These are phyloP conservation scores for Sugiyamaella lignohabitans DNA, from an alignment of 805 yeast genomes.

Conservation along the genomic window DNA sequence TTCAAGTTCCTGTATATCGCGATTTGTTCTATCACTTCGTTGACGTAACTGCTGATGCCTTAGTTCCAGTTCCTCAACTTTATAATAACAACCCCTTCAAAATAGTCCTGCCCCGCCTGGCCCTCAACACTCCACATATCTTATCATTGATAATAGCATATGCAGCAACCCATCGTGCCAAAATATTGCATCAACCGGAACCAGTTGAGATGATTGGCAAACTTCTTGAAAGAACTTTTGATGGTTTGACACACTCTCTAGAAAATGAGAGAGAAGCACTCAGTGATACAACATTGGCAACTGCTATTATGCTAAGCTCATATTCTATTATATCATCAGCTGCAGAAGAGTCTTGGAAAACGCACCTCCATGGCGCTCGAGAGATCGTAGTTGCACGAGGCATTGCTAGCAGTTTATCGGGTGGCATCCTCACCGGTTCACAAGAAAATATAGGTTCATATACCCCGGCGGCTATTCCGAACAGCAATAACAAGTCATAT, in stretches of 20 bases:
- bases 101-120: slow-evolving; percentile 59
- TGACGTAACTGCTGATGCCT: slow-evolving; percentile 50
- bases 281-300: slow-evolving; percentile 61
- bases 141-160: slow-evolving; percentile 51
- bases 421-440: slow-evolving; percentile 12
- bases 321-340: slow-evolving; percentile 43
- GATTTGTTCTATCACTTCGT: slow-evolving; percentile 59
- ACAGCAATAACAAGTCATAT: background rate
- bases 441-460: background rate
- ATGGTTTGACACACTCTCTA: slow-evolving; percentile 47
- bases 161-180: slow-evolving; percentile 38
- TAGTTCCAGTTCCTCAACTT: slow-evolving; percentile 59
- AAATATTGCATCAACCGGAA: slow-evolving; percentile 13
- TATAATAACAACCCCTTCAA: slow-evolving; percentile 62
- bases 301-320: slow-evolving; percentile 52
- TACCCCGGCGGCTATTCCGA: background rate
- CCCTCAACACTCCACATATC: slow-evolving; percentile 50
- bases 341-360: slow-evolving; percentile 43
- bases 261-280: slow-evolving; percentile 47
- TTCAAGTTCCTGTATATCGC: slow-evolving; percentile 53
- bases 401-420: slow-evolving; percentile 28
- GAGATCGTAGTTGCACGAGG: slow-evolving; percentile 54
- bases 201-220: slow-evolving; percentile 40
- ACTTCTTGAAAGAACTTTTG: slow-evolving; percentile 49
- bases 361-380: slow-evolving; percentile 62